A percentile compares a stretch with the other conserved stretches of the same genome.
These are phyloP conservation scores for Trichoderma arundinaceum DNA, from an alignment of 2,329 filamentous ascomycete species.

Conservation along the genomic window DNA sequence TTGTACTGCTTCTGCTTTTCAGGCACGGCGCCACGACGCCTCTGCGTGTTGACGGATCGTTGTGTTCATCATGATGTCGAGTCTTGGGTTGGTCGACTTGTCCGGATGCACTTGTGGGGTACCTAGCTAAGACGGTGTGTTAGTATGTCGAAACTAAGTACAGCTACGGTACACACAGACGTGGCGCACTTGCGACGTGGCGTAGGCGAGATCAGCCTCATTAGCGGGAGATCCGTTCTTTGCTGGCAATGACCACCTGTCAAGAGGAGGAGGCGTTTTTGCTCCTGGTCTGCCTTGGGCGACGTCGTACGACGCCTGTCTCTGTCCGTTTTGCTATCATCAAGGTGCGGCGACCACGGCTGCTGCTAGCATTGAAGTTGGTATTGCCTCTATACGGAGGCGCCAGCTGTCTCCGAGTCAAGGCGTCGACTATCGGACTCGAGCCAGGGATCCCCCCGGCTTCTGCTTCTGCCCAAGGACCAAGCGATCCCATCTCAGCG, in stretches of 20 bases:
- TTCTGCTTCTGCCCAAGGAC: not conserved
- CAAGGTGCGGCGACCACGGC: no score
- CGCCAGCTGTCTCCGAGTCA: not conserved
- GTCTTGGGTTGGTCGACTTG: no score
- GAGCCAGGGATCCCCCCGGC: constrained; percentile 16
- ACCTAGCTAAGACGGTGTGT: no score
- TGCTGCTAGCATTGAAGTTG: no score
- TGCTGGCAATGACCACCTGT: constrained; percentile 22
- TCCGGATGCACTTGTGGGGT: no score
- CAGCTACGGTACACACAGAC: not conserved
- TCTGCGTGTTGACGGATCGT: not conserved
- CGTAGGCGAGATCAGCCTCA: constrained; percentile 17
- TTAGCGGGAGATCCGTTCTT: constrained; percentile 13
- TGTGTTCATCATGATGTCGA: no score
- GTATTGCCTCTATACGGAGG: not conserved
- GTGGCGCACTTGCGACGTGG: constrained; percentile 29
- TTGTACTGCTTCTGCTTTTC: not conserved
- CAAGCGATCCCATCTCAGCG: constrained; percentile 17
- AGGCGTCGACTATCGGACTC: not conserved
- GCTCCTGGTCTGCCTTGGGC: not conserved
- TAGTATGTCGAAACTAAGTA: not conserved
- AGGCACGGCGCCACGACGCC: no score
- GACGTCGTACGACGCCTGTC: not conserved
- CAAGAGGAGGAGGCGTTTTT: not conserved
- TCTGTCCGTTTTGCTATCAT: not conserved